Evolutionary conservation across 148 eudicot genomes (phyloP).

Genomic region (Salicornia ramosissima): DNA sequence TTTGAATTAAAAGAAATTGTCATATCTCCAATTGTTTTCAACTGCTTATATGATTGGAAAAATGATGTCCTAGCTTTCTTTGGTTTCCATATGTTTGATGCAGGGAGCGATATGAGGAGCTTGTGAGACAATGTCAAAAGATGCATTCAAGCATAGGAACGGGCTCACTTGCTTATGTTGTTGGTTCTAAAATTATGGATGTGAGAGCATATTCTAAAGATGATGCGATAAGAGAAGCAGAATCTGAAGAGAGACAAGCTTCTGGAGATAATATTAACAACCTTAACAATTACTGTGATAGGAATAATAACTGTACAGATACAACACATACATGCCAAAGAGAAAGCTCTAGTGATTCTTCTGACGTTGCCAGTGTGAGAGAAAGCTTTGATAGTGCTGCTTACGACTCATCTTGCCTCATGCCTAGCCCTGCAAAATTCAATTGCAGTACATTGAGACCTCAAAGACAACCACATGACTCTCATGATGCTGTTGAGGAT

Average conservation of each 20-base stretch:
- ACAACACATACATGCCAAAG: conserved; percentile 45
- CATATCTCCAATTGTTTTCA: too few relatives aligned
- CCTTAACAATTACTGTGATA: conserved; percentile 37
- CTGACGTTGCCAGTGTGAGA: conserved; percentile 60
- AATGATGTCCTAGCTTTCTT: conserved; percentile 6
- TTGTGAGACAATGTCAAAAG: conserved; percentile 75
- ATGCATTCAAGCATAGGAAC: conserved; percentile 99
- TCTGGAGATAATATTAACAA: conserved; percentile 40
- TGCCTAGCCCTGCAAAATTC: conserved; percentile 46
- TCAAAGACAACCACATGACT: conserved; percentile 40
- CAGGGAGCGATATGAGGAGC: conserved; percentile 88
- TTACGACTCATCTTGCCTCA: conserved; percentile 53
- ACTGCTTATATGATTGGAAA: conserved; percentile 8
- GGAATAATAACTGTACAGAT: conserved; percentile 52
- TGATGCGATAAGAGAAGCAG: conserved; percentile 50
- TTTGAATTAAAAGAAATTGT: neutral
- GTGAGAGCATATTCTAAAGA: conserved; percentile 72
- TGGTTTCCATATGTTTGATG: conserved; percentile 14
- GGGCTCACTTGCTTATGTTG: conserved; percentile 84
- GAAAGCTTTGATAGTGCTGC: conserved; percentile 59
- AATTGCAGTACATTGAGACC: conserved; percentile 35
- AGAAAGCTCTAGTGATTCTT: conserved; percentile 71
- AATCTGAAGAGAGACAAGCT: conserved; percentile 38
- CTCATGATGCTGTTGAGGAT: conserved; percentile 44
- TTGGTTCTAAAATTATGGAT: conserved; percentile 97